Percentiles rank a stretch among this genome's conserved stretches.
Conservation (phyloP, 1,284 basidiomycete species). For the Ganoderma sinense region DNA sequence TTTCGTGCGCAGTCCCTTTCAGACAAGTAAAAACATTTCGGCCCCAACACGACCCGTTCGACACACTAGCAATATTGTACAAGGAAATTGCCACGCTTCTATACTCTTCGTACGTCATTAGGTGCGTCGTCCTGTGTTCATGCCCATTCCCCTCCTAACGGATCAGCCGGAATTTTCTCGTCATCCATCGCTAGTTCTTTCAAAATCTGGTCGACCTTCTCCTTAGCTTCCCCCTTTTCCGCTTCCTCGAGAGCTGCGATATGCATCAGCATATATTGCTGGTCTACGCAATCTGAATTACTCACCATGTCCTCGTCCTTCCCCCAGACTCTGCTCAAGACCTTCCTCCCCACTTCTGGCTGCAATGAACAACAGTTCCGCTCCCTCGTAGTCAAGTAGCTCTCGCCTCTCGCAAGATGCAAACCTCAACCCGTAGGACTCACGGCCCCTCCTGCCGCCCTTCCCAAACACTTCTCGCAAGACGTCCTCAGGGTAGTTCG, state of each 20-base stretch:
- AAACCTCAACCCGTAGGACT: constrained; percentile 58
- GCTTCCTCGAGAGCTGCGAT: constrained; percentile 34
- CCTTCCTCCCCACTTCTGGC: constrained; percentile 56
- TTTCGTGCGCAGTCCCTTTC: background rate
- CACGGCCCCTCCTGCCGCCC: constrained; percentile 47
- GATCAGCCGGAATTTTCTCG: constrained; percentile 54
- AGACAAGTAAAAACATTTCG: background rate
- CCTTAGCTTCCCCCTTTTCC: constrained; percentile 50
- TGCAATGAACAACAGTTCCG: constrained; percentile 68
- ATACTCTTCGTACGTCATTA: background rate
- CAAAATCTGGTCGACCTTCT: constrained; percentile 52
- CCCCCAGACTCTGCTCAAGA: constrained; percentile 57
- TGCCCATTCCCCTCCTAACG: constrained; percentile 60
- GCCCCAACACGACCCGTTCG: background rate
- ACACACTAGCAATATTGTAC: background rate
- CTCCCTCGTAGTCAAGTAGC: constrained; percentile 63
- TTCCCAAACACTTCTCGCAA: constrained; percentile 58
- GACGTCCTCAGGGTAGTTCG: constrained; percentile 54
- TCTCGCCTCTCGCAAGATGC: constrained; percentile 60
- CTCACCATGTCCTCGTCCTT: constrained; percentile 58
- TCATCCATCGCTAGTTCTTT: constrained; percentile 58
- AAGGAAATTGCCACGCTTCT: constrained; percentile 5
- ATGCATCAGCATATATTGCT: constrained; percentile 14
- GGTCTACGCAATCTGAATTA: constrained; percentile 18
- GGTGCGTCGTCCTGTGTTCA: constrained; percentile 4